Evolutionary conservation across 345 rosid genomes (phyloP).

Genomic region (Acer yangbiense): DNA sequence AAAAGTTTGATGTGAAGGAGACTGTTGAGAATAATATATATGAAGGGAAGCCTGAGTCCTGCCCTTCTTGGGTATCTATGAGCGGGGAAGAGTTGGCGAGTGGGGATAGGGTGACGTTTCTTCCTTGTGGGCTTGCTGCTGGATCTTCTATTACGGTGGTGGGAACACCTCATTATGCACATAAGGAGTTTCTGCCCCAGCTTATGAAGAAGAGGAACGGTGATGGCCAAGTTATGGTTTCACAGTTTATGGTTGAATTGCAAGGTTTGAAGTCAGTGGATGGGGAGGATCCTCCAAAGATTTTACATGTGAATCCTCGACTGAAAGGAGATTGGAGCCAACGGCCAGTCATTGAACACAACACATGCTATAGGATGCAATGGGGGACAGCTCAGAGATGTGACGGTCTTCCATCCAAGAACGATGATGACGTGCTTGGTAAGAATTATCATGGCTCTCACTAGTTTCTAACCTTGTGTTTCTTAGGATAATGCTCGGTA

Average conservation of each 20-base stretch:
- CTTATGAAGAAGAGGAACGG: conserved; percentile 50
- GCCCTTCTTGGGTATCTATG: conserved; percentile 82
- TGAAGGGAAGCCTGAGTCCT: conserved; percentile 58
- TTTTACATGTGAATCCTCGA: conserved; percentile 93
- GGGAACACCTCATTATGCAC: conserved; percentile 89
- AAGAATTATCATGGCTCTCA: conserved; percentile 26
- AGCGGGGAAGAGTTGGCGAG: conserved; percentile 69
- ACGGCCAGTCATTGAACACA: conserved; percentile 88
- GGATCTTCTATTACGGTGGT: conserved; percentile 92
- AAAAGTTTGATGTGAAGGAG: conserved; percentile 50
- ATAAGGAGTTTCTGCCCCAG: conserved; percentile 83
- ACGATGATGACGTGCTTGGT: conserved; percentile 82
- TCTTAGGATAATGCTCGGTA: background rate
- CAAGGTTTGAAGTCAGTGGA: conserved; percentile 90
- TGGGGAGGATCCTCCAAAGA: conserved; percentile 96
- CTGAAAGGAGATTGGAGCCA: conserved; percentile 93
- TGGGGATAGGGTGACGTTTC: conserved; percentile 69
- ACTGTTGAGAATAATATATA: conserved; percentile 37
- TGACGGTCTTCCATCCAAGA: conserved; percentile 81
- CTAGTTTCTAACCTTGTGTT: background rate
- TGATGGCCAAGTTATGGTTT: conserved; percentile 71
- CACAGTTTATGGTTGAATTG: conserved; percentile 94
- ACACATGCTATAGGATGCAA: conserved; percentile 99
- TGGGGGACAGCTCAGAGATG: conserved; percentile 98
- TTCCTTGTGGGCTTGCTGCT: conserved; percentile 95